These are phyloP conservation scores for Alliaria petiolata DNA, from an alignment of 345 rosid species.

Conservation along the genomic window DNA sequence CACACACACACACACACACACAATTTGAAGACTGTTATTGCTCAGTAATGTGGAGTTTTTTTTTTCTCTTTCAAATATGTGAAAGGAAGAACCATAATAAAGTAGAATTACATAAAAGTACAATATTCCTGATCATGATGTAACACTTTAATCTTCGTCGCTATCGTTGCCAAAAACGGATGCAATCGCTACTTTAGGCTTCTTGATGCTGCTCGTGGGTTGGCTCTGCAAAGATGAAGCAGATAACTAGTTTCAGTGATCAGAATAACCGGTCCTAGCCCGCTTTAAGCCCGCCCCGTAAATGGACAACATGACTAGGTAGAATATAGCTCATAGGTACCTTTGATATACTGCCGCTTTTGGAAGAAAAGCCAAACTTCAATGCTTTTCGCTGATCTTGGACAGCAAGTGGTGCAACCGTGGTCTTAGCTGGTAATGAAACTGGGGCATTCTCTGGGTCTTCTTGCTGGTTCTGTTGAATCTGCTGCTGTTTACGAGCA, in stretches of 20 bases:
- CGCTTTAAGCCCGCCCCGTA: too few species aligned
- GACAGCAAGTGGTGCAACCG: constrained; percentile 47
- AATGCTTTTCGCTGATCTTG: constrained; percentile 78
- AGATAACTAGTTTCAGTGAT: not conserved
- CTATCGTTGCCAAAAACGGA: constrained; percentile 76
- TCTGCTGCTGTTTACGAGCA: constrained; percentile 70
- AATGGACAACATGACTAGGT: too few species aligned
- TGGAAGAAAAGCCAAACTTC: constrained; percentile 89
- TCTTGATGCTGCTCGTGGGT: constrained; percentile 47
- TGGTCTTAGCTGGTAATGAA: constrained; percentile 25
- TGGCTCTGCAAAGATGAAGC: constrained; percentile 42
- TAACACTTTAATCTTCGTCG: constrained; percentile 51
- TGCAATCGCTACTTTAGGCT: constrained; percentile 60
- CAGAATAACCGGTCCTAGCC: too few species aligned
- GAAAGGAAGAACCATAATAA: not conserved
- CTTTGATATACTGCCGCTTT: constrained; percentile 58
- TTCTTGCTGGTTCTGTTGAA: constrained; percentile 45
- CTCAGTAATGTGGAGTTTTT: too few species aligned
- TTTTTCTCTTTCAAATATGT: not conserved
- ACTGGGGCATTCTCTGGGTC: constrained; percentile 42
- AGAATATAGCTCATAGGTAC: constrained; percentile 28
- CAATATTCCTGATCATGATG: not conserved
- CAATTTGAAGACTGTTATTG: not conserved
- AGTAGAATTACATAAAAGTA: not conserved
- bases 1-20: too few species aligned